Conservation (phyloP, 768 basidiomycete genomes). For the Clathrus columnatus region DNA sequence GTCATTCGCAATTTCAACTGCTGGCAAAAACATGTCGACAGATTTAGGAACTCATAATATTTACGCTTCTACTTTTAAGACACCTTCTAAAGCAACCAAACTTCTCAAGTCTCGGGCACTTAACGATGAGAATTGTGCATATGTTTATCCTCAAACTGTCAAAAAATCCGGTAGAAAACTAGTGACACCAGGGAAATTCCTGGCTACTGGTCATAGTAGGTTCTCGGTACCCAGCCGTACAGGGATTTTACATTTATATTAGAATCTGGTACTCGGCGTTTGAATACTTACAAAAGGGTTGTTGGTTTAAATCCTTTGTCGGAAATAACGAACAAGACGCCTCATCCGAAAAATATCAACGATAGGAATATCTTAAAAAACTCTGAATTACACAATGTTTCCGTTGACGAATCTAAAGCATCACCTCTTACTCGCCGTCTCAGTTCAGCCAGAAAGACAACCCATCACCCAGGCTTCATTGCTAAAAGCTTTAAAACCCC, state of each 20-base stretch:
- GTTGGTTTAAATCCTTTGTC: background rate
- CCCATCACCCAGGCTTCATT: slow-evolving; percentile 44
- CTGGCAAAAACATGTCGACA: background rate
- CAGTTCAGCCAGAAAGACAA: slow-evolving; percentile 59
- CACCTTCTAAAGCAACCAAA: background rate
- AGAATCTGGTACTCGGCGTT: background rate
- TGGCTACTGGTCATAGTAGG: background rate
- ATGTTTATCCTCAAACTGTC: background rate
- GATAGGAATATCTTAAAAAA: background rate
- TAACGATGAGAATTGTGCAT: slow-evolving; percentile 6
- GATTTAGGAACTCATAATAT: background rate
- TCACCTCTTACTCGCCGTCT: background rate
- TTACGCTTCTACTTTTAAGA: background rate
- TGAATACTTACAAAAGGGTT: background rate
- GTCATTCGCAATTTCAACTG: background rate
- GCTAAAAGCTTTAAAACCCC: slow-evolving; percentile 58
- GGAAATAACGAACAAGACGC: slow-evolving; percentile 7
- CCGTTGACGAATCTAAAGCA: background rate
- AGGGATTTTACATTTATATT: background rate
- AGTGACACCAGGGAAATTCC: background rate
- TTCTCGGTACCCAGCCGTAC: background rate
- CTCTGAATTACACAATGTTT: background rate
- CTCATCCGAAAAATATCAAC: background rate
- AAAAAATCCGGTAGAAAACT: background rate
- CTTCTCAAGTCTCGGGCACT: background rate